Evolutionary conservation across 345 rosid genomes (phyloP), one percentile per base, ranked within the genome.

Genomic region (Pugionium dolabratum): DNA sequence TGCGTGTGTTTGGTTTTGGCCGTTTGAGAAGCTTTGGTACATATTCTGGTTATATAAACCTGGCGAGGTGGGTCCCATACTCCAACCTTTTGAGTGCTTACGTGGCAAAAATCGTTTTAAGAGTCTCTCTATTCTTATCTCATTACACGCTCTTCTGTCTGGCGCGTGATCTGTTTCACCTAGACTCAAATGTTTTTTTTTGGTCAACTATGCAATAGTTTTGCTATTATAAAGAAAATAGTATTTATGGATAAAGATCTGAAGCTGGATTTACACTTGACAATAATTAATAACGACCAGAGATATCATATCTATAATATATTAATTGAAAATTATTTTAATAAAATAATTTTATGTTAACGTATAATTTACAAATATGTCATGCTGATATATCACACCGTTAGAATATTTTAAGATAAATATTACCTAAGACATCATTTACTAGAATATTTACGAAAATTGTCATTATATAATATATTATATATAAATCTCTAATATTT

Each of bases 111-210:
- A 18, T 18, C 0, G 48, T 56, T 26, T 57, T n/a, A 25, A 4
- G 29, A 62, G 25, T 62, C 62, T 70, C 43, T 69, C 44, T 41
- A 51, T 31, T 71, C 31, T 52, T 60, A 53, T 62, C 27, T 49
- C 18, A 18, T 18, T 18, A 26, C 54, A 70, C 54, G 67, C 44
- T 41, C 67, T 11, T 41, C 2, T 6, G 49, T 7, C 43, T 53
- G 53, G 69, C 40, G 40, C 44, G 37, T 63, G 43, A 34, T 54
- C 37, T 62, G 33, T 54, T 54, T 45, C 30, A 49, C 18, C 5
- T 18, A 32, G 9, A 6, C 11, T 11, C 11, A 3, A 2, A n/a
- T 8, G 10, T 31, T 35, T 1, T 40, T 28, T 28, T 32, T 25
- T 41, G 4, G 42, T 30, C 11, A 65, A 26, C 33, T 39, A 35